Evolutionary conservation across 768 basidiomycete genomes (phyloP).

Genomic region (Trametes elegans): DNA sequence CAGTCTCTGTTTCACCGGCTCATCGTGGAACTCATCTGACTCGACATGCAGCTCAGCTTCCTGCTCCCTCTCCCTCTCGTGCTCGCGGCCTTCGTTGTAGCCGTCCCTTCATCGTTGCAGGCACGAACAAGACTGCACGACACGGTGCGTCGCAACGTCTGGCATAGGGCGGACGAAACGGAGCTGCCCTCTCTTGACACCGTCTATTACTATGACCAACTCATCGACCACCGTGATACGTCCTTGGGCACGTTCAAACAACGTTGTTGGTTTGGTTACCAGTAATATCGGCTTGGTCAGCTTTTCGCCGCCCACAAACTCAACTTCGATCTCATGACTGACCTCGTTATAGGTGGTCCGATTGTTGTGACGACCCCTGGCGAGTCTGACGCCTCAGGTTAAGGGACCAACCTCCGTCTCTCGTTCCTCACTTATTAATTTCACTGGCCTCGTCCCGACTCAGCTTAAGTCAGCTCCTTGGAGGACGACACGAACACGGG

Average conservation of each 20-base stretch:
- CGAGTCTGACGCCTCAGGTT: slow-evolving; percentile 52
- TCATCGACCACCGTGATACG: slow-evolving; percentile 51
- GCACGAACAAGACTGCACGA: neutral
- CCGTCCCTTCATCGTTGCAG: neutral
- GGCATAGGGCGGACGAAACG: neutral
- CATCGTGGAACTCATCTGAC: slow-evolving; percentile 47
- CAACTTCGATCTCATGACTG: neutral
- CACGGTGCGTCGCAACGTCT: neutral
- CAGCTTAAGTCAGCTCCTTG: slow-evolving; percentile 42
- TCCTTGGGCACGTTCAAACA: slow-evolving; percentile 74
- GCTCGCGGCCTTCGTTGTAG: neutral
- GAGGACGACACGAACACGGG: slow-evolving; percentile 61
- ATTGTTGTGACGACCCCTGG: slow-evolving; percentile 66
- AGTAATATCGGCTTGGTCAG: slow-evolving; percentile 53
- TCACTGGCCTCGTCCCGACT: neutral
- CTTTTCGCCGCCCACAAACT: neutral
- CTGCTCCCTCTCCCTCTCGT: neutral
- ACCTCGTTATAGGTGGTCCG: slow-evolving; percentile 40
- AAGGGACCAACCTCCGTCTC: slow-evolving; percentile 1
- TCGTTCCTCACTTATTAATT: neutral
- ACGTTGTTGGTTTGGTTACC: slow-evolving; percentile 70
- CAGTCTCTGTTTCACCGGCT: slow-evolving; percentile 22
- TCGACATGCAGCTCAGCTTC: neutral
- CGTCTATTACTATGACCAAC: slow-evolving; percentile 50
- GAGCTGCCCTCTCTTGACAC: neutral